Evolutionary conservation across 495 filamentous ascomycete species (phyloP), one percentile per base, ranked within the genome.

Genomic region (Poronia punctata): DNA sequence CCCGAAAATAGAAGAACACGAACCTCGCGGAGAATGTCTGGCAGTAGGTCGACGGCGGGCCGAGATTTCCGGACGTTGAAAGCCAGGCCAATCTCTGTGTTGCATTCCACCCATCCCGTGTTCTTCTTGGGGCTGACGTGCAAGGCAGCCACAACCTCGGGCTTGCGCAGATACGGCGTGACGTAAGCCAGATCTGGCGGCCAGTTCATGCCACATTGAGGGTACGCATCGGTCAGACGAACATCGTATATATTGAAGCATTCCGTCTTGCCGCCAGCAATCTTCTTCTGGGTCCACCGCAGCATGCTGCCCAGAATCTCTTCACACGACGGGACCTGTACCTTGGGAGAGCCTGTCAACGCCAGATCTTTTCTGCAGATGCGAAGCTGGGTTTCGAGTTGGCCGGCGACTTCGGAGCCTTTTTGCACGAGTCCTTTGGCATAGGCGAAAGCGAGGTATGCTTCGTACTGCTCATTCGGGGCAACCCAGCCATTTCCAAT

Each of bases 401-500:
- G 65, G 41, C 74, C 74, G 38, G 80, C 83, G 6, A 65, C 43
- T 7, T 79, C 65, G 27, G 76, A 82, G 26, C 77, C 84, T 45
- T 78, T 72, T 40, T 81, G 31, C 7, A 97, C 57, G 17, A 96
- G 52, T 3, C 79, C 82, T 50, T 79, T 73, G 40, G 85, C 72
- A 63, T 86, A 89, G 14, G 80, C 80, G 54, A 78, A 95, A 12
- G 76, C 67, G 15, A 95, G 68, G 50, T 95, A 94, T 2, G 90
- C 72, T n/a, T 82, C 78, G 57, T 97, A 98, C 59, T 98, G 92
- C 37, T 94, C 85, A 4, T 63, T 59, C 1, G 89, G 88, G 3
- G 88, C 84, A 46, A 97, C 88, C 93, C 93, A 98, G 15, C 90
- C 92, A 57, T 97, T 98, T 23, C 92, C 92, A 43, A 98, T 98